Evolutionary conservation across 768 basidiomycete genomes (phyloP).

Genomic region (Mycena galericulata): DNA sequence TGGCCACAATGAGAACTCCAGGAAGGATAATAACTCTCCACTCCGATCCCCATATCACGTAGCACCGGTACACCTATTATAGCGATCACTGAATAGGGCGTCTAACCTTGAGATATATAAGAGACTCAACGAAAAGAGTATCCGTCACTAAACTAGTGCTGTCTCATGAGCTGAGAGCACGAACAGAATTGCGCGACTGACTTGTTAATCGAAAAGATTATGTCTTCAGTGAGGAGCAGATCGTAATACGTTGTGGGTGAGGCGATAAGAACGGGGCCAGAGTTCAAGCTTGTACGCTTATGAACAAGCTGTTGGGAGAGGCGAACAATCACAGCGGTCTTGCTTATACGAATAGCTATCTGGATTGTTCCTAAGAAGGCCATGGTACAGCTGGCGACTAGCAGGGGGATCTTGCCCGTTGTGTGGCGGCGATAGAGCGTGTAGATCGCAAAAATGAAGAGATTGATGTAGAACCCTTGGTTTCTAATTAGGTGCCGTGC

Average conservation of each 20-base stretch:
- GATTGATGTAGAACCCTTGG: background rate
- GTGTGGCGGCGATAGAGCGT: background rate
- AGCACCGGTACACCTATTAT: background rate
- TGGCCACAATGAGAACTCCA: background rate
- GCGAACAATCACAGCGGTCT: background rate
- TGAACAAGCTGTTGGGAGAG: background rate
- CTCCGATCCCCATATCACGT: background rate
- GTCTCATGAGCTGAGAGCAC: background rate
- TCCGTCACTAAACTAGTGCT: constrained; percentile 2
- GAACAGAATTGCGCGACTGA: background rate
- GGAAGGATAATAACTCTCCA: background rate
- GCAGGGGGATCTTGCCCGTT: background rate
- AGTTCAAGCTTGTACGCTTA: background rate
- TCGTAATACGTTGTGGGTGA: background rate
- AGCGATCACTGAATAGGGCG: background rate
- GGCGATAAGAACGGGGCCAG: background rate
- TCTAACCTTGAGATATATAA: background rate
- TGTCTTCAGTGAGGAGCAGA: background rate
- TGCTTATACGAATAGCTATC: background rate
- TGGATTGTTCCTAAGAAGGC: background rate
- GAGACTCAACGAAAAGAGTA: background rate
- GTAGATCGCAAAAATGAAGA: background rate
- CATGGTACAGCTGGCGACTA: background rate
- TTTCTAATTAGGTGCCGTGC: background rate
- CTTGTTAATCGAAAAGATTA: background rate